phyloP scores from a whole-genome alignment of 2,329 filamentous ascomycete genomes.

The Chaetomium olivaceum region DNA sequence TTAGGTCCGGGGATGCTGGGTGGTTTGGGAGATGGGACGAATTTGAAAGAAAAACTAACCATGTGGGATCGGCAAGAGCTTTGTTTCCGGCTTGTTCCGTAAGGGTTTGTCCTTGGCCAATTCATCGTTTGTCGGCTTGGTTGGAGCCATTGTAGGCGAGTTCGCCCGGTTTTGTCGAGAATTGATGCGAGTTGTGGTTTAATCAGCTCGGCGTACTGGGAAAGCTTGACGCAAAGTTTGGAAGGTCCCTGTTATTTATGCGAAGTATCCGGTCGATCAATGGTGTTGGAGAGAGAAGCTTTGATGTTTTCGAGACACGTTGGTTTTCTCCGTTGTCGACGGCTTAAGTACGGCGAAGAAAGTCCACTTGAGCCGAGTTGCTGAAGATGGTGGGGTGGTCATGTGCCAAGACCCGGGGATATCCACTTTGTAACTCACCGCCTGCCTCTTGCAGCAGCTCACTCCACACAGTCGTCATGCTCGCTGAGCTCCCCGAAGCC shows the following conservation, averaged over 20 bases:
- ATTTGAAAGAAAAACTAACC: slow-evolving; percentile 27
- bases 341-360: not conserved
- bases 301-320: not conserved
- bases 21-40: not conserved
- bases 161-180: not conserved
- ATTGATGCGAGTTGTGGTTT: not conserved
- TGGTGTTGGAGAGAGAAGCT: not conserved
- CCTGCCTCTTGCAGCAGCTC: slow-evolving; percentile 17
- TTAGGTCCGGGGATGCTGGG: not conserved
- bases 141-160: slow-evolving; percentile 18
- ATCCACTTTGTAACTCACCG: not conserved
- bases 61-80: slow-evolving; percentile 41
- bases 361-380: not conserved
- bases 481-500: not conserved
- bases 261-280: not conserved
- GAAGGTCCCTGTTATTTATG: no score
- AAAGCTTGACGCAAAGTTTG: not conserved
- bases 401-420: slow-evolving; percentile 19
- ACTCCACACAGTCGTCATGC: slow-evolving; percentile 22
- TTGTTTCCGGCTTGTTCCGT: slow-evolving; percentile 34
- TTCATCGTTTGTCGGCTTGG: not conserved
- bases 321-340: not conserved
- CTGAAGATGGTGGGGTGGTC: slow-evolving; percentile 4
- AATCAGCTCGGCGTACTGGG: not conserved
- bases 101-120: slow-evolving; percentile 13